Base-by-base conservation (phyloP, 345 rosid species). In the Eucalyptus victrix region DNA sequence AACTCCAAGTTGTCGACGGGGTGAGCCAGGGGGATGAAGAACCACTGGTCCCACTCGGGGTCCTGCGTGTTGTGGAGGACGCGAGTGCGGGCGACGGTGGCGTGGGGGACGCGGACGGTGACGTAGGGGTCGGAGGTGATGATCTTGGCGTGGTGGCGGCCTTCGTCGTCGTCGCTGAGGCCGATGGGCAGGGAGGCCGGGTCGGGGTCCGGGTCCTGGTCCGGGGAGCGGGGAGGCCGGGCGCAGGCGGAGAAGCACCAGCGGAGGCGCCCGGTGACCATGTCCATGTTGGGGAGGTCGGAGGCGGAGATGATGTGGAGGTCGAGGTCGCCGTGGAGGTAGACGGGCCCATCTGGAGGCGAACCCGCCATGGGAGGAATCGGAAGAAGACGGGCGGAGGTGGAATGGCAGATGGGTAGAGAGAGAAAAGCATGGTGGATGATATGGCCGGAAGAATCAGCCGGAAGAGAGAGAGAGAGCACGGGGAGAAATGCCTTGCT, bases 101-200 rank as follows among this genome's bases (percentile, higher is more conserved):
- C 94, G 54, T 98, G 99, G 2, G 99, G 99, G 45, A 98, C 99
- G 7, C 91, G 89, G 81, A 98, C 97, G 89, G 97, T 96, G 60
- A 95, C 98, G 87, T 98, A 98, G 2, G 99, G 94, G 76, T 97
- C 99, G 89, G 97, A 96, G 86, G 97, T 95, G 93, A 98, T 91
- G 40, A 96, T 92, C 81, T 91, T 93, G 15, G 92, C 88, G 92
- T 90, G 93, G 32, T 67, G 90, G 50, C 40, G 95, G 83, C 89
- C 51, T 47, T 88, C 90, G 7, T 40, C 89, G 7, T 40, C n/a
- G 87, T 89, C 92, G 18, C 51, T 37, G 80, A 24, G 24, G 80
- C 9, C 4, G 26, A 40, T 12, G 16, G 8, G 28, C 23, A 44
- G 47, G 1, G 28, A 37, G 8, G 17, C 32, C 32, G 32, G 67